Percentiles rank a stretch among this genome's conserved stretches.
Conservation (phyloP, 148 eudicot genomes). For the Spergularia marina region DNA sequence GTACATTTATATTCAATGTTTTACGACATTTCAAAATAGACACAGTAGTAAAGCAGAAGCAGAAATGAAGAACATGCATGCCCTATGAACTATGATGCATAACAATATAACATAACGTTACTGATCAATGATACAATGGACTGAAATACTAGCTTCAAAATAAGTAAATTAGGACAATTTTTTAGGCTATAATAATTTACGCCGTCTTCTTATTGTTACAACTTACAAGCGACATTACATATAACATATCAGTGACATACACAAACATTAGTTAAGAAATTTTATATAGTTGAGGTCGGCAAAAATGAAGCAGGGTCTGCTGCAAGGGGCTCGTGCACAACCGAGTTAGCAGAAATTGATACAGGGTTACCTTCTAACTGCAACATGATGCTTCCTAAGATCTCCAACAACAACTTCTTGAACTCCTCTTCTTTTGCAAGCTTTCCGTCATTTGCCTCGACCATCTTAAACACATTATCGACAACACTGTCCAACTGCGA, state of each 20-base stretch:
- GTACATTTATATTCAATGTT: too few species aligned
- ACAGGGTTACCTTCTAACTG: conserved; percentile 74
- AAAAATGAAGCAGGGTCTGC: conserved; percentile 59
- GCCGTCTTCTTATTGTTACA: conserved; percentile 15
- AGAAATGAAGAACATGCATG: not conserved
- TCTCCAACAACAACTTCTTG: conserved; percentile 68
- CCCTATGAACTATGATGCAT: not conserved
- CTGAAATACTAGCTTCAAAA: not conserved
- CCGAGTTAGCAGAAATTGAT: conserved; percentile 64
- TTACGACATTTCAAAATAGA: too few species aligned
- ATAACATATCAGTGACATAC: not conserved
- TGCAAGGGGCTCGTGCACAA: conserved; percentile 81
- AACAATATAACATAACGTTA: not conserved
- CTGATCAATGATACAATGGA: too few species aligned
- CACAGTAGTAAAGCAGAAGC: too few species aligned
- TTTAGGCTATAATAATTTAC: not conserved
- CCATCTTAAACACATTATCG: conserved; percentile 50
- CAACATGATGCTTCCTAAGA: conserved; percentile 73
- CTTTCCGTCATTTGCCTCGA: conserved; percentile 54
- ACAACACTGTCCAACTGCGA: conserved; percentile 66
- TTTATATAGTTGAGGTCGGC: conserved; percentile 37
- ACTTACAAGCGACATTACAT: not conserved
- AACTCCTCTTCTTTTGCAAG: conserved; percentile 77
- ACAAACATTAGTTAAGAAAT: not conserved
- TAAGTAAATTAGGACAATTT: not conserved